Base-by-base conservation (phyloP, 176 grass and related monocot species). In the Cymbopogon citratus region DNA sequence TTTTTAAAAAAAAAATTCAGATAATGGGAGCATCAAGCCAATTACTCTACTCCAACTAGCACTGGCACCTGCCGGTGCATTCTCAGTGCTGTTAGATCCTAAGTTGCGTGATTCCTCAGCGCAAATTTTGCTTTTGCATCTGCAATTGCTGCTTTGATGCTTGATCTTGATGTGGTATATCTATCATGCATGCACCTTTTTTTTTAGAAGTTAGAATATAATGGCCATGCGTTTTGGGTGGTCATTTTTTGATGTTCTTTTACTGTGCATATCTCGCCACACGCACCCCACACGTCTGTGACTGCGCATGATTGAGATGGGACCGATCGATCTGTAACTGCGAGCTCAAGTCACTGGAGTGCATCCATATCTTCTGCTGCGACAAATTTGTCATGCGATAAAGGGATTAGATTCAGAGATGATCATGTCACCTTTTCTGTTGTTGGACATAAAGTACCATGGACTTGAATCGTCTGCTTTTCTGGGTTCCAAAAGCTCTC, bases 351-450 rank as follows among this genome's bases (percentile, higher is more conserved):
- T 57, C 68, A 80, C 7, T 40, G 40, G 41, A 52, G 18, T 46
- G 85, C 34, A 73, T 85, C 28, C 40, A 60, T 80, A 85, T 81
- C 52, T 21, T 41, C 18, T 81, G 63, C 38, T 24, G 63, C 12
- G 6, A 43, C 71, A 81, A 75, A 85, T 70, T 85, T 81, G 43
- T 70, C 82, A 43, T 75, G 78, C 0, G 76, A 43, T 80, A 75
- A 80, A 75, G 70, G 35, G 18, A 29, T 75, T 33, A 16, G 16
- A 60, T 82, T 84, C 33, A 39, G 65, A 64, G 71, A 64, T 85
- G 63, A 76, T 85, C 41, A 44, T 80, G 40, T 10, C 11, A 23
- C 19, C 25, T 81, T 85, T 81, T 81, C 43, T 81, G 64, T n/a
- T 81, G 71, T 21, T 44, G 63, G 77, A 52, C 33, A 16, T 69